Conservation (phyloP, 495 filamentous ascomycete species). For the Aspergillus steynii region DNA sequence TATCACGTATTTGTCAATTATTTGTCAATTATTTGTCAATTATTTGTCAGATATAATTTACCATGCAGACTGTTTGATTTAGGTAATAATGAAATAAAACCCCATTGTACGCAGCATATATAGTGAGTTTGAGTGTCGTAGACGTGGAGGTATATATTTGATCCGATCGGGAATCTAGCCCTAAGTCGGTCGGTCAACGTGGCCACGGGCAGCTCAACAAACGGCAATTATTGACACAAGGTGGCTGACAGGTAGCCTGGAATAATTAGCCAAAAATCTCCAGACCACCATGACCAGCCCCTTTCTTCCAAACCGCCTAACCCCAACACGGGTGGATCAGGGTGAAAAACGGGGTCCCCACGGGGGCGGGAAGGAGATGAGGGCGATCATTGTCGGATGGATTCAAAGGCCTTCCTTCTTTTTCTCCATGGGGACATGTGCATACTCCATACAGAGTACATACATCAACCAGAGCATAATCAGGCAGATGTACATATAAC, state of each 20-base stretch:
- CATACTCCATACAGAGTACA: too few relatives aligned
- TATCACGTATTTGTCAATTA: too few relatives aligned
- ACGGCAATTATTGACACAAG: background rate
- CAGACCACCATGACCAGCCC: background rate
- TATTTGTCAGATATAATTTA: too few relatives aligned
- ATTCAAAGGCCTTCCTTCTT: background rate
- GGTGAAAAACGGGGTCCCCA: slow-evolving; percentile 4
- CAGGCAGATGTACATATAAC: background rate
- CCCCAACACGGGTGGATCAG: slow-evolving; percentile 4
- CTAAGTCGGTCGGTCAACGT: background rate
- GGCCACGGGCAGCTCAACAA: too few relatives aligned
- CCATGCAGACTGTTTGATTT: too few relatives aligned
- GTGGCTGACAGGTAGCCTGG: background rate
- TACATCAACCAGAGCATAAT: background rate
- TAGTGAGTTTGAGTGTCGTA: too few relatives aligned
- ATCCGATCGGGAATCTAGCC: background rate
- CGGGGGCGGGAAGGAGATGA: slow-evolving; percentile 8
- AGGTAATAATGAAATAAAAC: too few relatives aligned
- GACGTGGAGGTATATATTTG: too few relatives aligned
- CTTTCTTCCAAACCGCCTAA: slow-evolving; percentile 18
- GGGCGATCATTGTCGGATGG: slow-evolving; percentile 3
- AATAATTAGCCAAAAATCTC: background rate
- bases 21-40: too few relatives aligned
- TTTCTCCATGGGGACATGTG: background rate
- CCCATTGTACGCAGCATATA: too few relatives aligned